These are phyloP conservation scores for Tetrapisispora namnaoensis DNA, from an alignment of 805 yeast species.

Conservation along the genomic window DNA sequence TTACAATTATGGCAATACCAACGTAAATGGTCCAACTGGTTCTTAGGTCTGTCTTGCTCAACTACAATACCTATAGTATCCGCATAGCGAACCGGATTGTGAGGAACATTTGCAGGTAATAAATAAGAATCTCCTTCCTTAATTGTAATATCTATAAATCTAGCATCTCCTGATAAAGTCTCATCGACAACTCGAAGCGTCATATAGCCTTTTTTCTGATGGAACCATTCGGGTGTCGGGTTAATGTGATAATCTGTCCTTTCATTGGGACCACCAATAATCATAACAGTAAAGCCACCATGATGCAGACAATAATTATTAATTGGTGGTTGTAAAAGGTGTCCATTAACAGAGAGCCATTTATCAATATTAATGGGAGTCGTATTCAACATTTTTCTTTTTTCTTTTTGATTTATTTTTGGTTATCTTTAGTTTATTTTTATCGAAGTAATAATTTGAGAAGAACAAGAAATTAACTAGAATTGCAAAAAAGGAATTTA, in stretches of 20 bases:
- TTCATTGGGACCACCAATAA: slow-evolving; percentile 93
- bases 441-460: background rate
- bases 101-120: slow-evolving; percentile 78
- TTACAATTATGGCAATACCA: slow-evolving; percentile 80
- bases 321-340: slow-evolving; percentile 81
- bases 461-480: background rate
- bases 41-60: slow-evolving; percentile 82
- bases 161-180: slow-evolving; percentile 37
- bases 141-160: slow-evolving; percentile 64
- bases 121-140: slow-evolving; percentile 83
- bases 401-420: background rate
- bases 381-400: slow-evolving; percentile 13
- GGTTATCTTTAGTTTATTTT: background rate
- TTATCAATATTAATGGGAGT: slow-evolving; percentile 64
- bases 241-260: slow-evolving; percentile 89
- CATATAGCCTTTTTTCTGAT: slow-evolving; percentile 82
- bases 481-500: background rate
- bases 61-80: slow-evolving; percentile 84
- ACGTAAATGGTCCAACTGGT: slow-evolving; percentile 58
- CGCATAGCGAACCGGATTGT: slow-evolving; percentile 78
- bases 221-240: slow-evolving; percentile 91
- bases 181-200: slow-evolving; percentile 66
- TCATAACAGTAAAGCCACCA: slow-evolving; percentile 91
- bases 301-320: slow-evolving; percentile 83
- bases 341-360: slow-evolving; percentile 72